Evolutionary conservation across 2,329 filamentous ascomycete genomes (phyloP).

Genomic region (Sclerotinia sclerotiorum): DNA sequence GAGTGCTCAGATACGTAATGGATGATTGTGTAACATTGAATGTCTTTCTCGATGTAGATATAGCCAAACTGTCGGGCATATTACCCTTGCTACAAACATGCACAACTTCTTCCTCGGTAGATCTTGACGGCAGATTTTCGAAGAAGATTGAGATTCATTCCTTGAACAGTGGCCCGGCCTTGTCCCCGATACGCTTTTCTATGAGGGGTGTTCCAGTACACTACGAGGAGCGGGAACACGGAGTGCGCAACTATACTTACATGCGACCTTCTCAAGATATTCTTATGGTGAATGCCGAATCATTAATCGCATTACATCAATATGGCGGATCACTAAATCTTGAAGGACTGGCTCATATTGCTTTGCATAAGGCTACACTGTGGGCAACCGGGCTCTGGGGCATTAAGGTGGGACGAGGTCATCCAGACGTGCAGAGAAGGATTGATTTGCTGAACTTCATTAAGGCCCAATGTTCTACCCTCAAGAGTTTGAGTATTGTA

Average conservation of each 20-base stretch:
- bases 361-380: background rate
- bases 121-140: background rate
- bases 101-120: background rate
- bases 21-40: too few relatives aligned
- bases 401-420: too few relatives aligned
- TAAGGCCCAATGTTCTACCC: background rate
- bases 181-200: rapidly evolving
- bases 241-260: background rate
- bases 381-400: too few relatives aligned
- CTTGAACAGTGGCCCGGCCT: background rate
- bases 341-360: background rate
- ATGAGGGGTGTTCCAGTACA: too few relatives aligned
- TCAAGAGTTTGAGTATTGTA: background rate
- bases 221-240: too few relatives aligned
- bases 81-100: background rate
- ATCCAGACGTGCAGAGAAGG: too few relatives aligned
- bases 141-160: background rate
- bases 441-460: background rate
- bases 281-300: rapidly evolving
- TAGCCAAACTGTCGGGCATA: too few relatives aligned
- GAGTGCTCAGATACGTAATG: too few relatives aligned
- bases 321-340: background rate
- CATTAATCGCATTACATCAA: rapidly evolving
- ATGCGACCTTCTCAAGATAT: background rate
- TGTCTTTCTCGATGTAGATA: too few relatives aligned